A percentile compares a stretch with the other conserved stretches of the same genome.
These are phyloP conservation scores for Tephrocybe sp. DNA, from an alignment of 768 basidiomycete genomes.

Conservation along the genomic window DNA sequence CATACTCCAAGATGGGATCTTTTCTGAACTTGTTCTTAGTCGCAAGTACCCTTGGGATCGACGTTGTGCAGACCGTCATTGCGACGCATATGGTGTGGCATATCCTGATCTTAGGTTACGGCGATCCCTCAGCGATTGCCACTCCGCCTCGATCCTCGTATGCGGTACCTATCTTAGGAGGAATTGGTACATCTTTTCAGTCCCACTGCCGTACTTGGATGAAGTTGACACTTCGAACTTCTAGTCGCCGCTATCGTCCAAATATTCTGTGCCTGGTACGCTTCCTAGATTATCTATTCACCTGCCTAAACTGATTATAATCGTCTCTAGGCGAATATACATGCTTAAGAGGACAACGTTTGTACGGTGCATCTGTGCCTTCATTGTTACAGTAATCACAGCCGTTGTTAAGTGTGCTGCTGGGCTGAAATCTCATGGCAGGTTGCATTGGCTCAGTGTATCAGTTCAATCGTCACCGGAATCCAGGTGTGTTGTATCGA, in stretches of 20 bases:
- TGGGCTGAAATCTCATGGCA: neutral
- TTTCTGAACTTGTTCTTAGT: neutral
- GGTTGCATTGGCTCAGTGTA: neutral
- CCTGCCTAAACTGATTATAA: neutral
- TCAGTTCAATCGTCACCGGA: neutral
- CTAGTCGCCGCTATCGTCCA: neutral
- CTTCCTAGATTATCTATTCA: neutral
- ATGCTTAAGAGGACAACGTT: neutral
- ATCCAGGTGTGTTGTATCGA: neutral
- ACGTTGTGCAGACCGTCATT: neutral
- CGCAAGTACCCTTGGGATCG: neutral
- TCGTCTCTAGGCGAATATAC: neutral
- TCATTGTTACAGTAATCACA: neutral
- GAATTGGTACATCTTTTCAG: neutral
- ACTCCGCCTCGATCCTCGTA: neutral
- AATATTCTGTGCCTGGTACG: neutral
- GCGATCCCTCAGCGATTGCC: neutral
- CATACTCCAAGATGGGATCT: neutral
- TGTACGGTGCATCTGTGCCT: neutral
- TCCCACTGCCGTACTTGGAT: no score
- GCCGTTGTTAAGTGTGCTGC: neutral
- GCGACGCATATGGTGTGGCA: neutral
- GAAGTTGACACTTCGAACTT: neutral
- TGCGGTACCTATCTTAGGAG: neutral
- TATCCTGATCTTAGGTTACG: neutral